Base-by-base conservation (phyloP, 176 grass and related monocot genomes). In the Carex cristatella region DNA sequence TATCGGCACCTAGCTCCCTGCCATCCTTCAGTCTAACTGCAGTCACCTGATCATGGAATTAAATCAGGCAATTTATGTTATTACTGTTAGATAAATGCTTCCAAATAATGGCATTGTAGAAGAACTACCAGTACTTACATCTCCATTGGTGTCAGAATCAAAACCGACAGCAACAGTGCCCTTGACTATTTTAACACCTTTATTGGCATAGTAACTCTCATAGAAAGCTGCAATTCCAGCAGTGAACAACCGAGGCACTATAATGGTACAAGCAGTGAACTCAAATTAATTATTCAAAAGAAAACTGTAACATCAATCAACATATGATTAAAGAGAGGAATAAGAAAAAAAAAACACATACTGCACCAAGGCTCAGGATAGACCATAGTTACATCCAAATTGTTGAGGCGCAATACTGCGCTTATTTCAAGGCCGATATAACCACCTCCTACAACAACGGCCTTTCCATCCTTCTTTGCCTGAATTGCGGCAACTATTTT, bases 341-440 rank as follows among this genome's bases (percentile, higher is more conserved):
- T 66, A 86, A 28, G 23, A 13, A 51, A 19, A 14, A 14, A 8
- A 84, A 64, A 5, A 53, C 46, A 92, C 95, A 88, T 98, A 94
- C 93, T 98, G 80, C 95, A 98, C 95, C 95, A 98, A 86, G 95
- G 93, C 90, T 98, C 95, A 38, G 93, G 93, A 53, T 92, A 98
- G 88, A 98, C 95, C 95, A 98, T 98, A 16, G 93, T 95, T 79
- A 95, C 95, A 93, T 95, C 95, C 68, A 82, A 90, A 78, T 98
- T 87, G 79, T 98, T 98, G 14, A 98, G 60, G 76, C 88, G 92
- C 64, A 98, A 61, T 27, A n/a, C 89, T 57, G 95, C 93, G 65
- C 95, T 94, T 40, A 98, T 87, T 81, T 98, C 95, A 42, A 98
- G 93, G 33, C 95, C 95, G 79, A 98, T 98, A 82, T 98, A 98